phyloP scores from a whole-genome alignment of 2,329 filamentous ascomycete species.

The Furcasterigmium furcatum region DNA sequence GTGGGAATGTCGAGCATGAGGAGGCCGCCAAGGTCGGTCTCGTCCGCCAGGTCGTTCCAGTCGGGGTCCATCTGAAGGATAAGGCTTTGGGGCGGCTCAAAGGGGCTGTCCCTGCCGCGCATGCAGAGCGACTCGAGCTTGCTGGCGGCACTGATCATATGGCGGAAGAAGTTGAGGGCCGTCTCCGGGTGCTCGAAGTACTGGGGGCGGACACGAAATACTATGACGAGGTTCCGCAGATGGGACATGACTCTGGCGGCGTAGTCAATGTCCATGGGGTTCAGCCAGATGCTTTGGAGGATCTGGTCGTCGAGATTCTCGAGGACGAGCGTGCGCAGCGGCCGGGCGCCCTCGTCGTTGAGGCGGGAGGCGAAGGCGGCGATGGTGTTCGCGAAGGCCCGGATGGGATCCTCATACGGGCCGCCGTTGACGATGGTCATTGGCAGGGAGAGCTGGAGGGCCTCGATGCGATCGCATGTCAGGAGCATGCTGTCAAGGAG shows the following conservation, averaged over 20 bases:
- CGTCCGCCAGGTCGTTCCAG: too few relatives aligned
- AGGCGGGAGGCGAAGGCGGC: slow-evolving; percentile 40
- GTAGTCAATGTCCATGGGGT: slow-evolving; percentile 48
- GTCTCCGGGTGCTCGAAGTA: slow-evolving; percentile 14
- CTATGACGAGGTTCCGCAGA: slow-evolving; percentile 42
- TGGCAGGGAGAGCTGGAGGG: slow-evolving; percentile 47
- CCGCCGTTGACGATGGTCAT: slow-evolving; percentile 44
- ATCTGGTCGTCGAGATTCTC: slow-evolving; percentile 48
- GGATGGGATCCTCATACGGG: slow-evolving; percentile 42
- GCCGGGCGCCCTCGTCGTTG: slow-evolving; percentile 37
- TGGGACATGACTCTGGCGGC: slow-evolving; percentile 31
- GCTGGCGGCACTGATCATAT: slow-evolving; percentile 41
- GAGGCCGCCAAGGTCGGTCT: background rate
- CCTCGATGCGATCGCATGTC: slow-evolving; percentile 38
- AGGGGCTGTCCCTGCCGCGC: slow-evolving; percentile 28
- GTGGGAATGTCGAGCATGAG: slow-evolving; percentile 19
- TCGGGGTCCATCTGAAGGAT: too few relatives aligned
- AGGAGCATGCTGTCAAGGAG: slow-evolving; percentile 38
- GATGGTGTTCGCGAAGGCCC: slow-evolving; percentile 49
- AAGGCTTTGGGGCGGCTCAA: too few relatives aligned
- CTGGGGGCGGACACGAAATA: slow-evolving; percentile 34
- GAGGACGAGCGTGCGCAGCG: slow-evolving; percentile 42
- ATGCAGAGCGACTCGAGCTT: slow-evolving; percentile 40
- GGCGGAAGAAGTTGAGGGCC: slow-evolving; percentile 47
- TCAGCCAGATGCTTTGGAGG: slow-evolving; percentile 45